These are phyloP conservation scores for Teunomyces panamensis DNA, from an alignment of 805 yeast genomes.

Conservation along the genomic window DNA sequence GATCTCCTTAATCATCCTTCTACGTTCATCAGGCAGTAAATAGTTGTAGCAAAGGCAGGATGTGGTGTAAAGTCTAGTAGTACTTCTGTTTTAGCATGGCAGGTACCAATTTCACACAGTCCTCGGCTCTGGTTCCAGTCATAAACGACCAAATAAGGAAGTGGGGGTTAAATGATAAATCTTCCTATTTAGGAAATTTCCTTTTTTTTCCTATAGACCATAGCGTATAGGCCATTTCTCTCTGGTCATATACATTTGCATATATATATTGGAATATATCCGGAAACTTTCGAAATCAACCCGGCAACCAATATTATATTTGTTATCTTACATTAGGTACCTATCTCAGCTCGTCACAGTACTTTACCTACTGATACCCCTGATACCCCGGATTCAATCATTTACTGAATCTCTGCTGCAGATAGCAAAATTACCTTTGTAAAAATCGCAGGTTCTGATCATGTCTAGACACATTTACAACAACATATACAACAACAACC, in stretches of 20 bases:
- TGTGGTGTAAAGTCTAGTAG: no score
- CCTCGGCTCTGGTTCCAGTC: not conserved
- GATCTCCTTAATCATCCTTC: not conserved
- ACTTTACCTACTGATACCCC: conserved; percentile 1
- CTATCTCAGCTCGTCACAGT: not conserved
- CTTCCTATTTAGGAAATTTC: conserved; percentile 6
- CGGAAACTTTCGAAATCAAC: not conserved
- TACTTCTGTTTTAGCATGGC: no score
- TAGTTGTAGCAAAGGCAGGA: no score
- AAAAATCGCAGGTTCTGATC: not conserved
- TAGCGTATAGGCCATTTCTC: not conserved
- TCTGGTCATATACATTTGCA: not conserved
- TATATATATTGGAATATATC: not conserved
- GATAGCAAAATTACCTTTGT: not conserved
- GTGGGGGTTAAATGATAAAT: not conserved
- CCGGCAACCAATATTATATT: not conserved
- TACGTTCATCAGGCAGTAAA: no score
- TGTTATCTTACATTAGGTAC: not conserved
- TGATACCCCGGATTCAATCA: conserved; percentile 1
- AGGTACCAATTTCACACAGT: not conserved
- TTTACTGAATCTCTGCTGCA: not conserved
- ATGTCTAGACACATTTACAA: conserved; percentile 11
- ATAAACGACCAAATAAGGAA: not conserved
- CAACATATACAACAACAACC: not conserved
- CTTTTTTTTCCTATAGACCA: not conserved